Base-by-base conservation (phyloP, 768 basidiomycete genomes). In the Psilocybe tampanensis region DNA sequence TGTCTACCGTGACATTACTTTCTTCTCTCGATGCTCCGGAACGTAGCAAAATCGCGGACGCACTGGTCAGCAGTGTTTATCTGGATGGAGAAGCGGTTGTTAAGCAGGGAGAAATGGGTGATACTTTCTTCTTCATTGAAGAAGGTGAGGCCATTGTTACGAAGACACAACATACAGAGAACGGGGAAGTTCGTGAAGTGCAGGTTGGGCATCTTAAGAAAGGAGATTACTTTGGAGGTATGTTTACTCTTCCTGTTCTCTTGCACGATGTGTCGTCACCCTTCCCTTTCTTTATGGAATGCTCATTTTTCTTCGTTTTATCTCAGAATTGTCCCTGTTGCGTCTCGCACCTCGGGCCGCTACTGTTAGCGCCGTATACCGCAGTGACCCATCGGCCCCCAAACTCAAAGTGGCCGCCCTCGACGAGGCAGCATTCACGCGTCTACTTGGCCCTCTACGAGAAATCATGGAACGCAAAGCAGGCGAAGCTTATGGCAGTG, bases 171-270 rank as follows among this genome's bases (percentile, higher is more conserved):
- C 77, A 79, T 56, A 76, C 71, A 36, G 86, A 84, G 17, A 81
- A 83, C 44, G 88, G 84, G 0, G 78, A 83, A 44, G 68, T 75
- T 69, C 80, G 77, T 23, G 87, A 91, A 64, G 80, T 92, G 47
- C 74, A 82, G 13, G 91, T 98, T 11, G 90, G 89, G 5, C 83
- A 77, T 53, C 81, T 93, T 52, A 83, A 79, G 66, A 94, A 95
- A 68, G 96, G 96, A 7, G 95, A 99, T 70, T 99, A 98, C 79
- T 99, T 99, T 75, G 96, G 96, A 74, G 96, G 95, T 95, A 62
- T 70, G 86, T 39, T 13, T 63, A 42, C 42, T 18, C 50, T 54
- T 59, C 53, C 17, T 49, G 4, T 29, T 29, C 29, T 29, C 29
- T 29, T 29, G 29, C 29, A 29, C 9, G 29, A 29, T 29, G 4